Conservation (phyloP, 2,329 filamentous ascomycete genomes). For the Trichoderma sp. region DNA sequence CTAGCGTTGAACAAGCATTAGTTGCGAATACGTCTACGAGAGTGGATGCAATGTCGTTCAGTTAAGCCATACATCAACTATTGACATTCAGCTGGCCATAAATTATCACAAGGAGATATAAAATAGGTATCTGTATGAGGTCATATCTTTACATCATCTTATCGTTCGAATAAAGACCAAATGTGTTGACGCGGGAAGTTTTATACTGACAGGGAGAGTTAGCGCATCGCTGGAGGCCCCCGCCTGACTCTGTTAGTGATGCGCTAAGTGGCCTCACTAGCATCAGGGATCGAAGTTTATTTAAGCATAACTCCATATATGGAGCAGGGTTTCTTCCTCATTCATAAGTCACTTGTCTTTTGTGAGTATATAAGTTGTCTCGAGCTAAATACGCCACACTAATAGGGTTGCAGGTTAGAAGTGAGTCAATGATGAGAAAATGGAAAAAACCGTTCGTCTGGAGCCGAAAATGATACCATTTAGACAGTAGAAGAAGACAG, state of each 20-base stretch:
- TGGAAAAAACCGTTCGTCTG: no score
- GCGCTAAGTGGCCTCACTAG: background rate
- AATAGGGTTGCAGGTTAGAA: fast-evolving
- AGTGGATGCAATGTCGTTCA: background rate
- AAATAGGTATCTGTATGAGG: background rate
- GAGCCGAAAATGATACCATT: background rate
- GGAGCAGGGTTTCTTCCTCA: background rate
- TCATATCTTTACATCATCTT: background rate
- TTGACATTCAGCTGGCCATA: background rate
- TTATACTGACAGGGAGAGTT: background rate
- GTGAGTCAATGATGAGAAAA: background rate
- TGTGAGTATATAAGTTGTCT: background rate
- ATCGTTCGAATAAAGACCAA: background rate
- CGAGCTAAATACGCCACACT: background rate
- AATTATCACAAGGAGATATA: background rate
- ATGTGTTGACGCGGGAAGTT: background rate
- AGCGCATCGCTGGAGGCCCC: background rate
- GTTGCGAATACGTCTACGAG: background rate
- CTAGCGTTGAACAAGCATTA: background rate
- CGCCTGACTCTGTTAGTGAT: background rate
- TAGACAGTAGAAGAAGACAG: fast-evolving
- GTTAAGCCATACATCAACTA: background rate
- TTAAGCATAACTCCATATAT: background rate
- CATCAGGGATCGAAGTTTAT: background rate
- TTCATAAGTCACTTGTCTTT: background rate